Evolutionary conservation across 768 basidiomycete genomes (phyloP), one percentile per base, ranked within the genome.

Genomic region (Mycena alexandri): DNA sequence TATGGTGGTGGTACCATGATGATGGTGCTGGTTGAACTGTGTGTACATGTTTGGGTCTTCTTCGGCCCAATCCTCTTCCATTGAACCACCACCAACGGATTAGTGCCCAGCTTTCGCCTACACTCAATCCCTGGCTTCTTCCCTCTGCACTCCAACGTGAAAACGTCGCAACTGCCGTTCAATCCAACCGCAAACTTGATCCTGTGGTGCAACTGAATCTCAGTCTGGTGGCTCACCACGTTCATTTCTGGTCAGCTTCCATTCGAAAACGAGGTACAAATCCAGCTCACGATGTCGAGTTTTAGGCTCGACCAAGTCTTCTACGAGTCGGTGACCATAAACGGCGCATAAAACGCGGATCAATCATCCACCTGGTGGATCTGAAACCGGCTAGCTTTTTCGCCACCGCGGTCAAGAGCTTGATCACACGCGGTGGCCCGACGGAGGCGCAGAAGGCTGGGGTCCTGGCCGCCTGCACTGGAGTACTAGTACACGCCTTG

Each of bases 361-460:
- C 22, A 43, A 14, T 67, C 14, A 21, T 56, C 22, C 16, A 29
- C 0, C 17, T 61, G 1, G 38, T 50, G 34, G 24, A 33, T 11
- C n/a, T n/a, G 9, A 67, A 55, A n/a, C 22, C 51, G 3, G 51
- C 58, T 17, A 51, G 10, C 12, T 67, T 60, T 34, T 61, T 67
- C 16, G 42, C 38, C 13, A 6, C 13, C 19, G 46, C 51, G 3
- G 59, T 55, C 38, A 56, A 50, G 21, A 51, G 6, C 9, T 38
- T 64, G 16, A 41, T 36, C 5, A 5, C 21, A 16, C 12, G 61
- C 17, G 0, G 5, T 42, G 46, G 7, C 7, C 48, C 9, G 50
- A 2, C 19, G 19, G 17, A 29, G 7, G 12, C 34, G 34, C 33
- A 43, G 29, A 51, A 56, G 22, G 42, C 17, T n/a, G 10, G 22